These are phyloP conservation scores for Nicotiana paniculata DNA, from an alignment of 257 asterid genomes.

Conservation along the genomic window DNA sequence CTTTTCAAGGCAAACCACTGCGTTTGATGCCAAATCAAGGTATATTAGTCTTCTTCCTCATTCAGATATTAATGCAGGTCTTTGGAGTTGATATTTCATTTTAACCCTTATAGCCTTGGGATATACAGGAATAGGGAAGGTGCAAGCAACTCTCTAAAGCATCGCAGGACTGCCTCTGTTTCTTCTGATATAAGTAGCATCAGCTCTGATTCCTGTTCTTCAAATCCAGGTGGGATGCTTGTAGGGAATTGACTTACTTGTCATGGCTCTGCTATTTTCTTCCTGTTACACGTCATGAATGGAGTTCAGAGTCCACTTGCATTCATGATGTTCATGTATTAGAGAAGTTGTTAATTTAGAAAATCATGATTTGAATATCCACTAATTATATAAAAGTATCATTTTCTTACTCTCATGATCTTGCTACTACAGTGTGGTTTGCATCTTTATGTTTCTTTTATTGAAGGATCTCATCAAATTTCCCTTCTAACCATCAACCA, in stretches of 20 bases:
- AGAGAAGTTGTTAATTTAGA: neutral
- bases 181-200: constrained; percentile 85
- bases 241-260: neutral
- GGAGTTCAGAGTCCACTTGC: neutral
- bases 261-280: neutral
- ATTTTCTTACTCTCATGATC: neutral
- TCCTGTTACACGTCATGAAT: neutral
- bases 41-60: constrained; percentile 13
- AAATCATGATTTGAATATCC: neutral
- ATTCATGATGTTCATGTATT: neutral
- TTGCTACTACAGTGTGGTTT: neutral
- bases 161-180: constrained; percentile 63
- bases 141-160: constrained; percentile 42
- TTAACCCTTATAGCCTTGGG: constrained; percentile 7
- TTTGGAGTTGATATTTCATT: constrained; percentile 9
- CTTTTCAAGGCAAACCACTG: constrained; percentile 42
- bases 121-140: constrained; percentile 50
- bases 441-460: neutral
- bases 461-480: neutral
- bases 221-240: constrained; percentile 50
- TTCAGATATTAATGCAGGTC: neutral
- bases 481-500: neutral
- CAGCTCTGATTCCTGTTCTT: constrained; percentile 47
- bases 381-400: neutral
- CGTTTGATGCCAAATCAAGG: constrained; percentile 52